phyloP scores from a whole-genome alignment of 768 basidiomycete species.

The Tephrocybe sp. region DNA sequence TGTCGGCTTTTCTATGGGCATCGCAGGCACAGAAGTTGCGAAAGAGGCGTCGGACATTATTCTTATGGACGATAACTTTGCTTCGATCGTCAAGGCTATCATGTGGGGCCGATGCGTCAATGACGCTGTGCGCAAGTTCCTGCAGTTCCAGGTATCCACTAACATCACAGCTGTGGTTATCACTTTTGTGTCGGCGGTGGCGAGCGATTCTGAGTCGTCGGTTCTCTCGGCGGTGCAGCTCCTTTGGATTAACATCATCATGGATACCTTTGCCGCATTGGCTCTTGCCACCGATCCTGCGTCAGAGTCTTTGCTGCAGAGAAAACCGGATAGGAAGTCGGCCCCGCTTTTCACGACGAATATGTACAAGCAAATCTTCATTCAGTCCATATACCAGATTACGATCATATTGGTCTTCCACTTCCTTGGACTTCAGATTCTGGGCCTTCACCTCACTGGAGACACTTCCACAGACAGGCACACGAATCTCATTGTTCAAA shows the following conservation, averaged over 20 bases:
- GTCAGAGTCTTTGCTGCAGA: slow-evolving; percentile 70
- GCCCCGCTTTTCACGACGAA: slow-evolving; percentile 87
- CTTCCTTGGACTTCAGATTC: slow-evolving; percentile 73
- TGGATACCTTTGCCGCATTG: slow-evolving; percentile 98
- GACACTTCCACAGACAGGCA: slow-evolving; percentile 27
- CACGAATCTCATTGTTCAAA: slow-evolving; percentile 56
- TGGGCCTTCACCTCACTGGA: slow-evolving; percentile 46
- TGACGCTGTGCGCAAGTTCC: slow-evolving; percentile 94
- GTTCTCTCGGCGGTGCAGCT: slow-evolving; percentile 96
- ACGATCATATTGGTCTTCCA: slow-evolving; percentile 84
- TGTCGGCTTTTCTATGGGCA: slow-evolving; percentile 97
- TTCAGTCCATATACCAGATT: slow-evolving; percentile 88
- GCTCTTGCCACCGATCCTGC: slow-evolving; percentile 98
- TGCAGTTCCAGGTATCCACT: slow-evolving; percentile 93
- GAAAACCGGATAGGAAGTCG: slow-evolving; percentile 87
- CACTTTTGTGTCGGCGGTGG: slow-evolving; percentile 88
- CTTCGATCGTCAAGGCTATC: slow-evolving; percentile 95
- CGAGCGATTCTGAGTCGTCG: slow-evolving; percentile 70
- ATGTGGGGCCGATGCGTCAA: slow-evolving; percentile 99
- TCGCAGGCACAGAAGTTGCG: slow-evolving; percentile 96
- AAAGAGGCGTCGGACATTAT: slow-evolving; percentile 99
- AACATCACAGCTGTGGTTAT: slow-evolving; percentile 96
- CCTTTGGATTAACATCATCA: slow-evolving; percentile 98
- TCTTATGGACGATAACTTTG: slow-evolving; percentile 96
- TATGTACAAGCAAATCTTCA: slow-evolving; percentile 96